Base-by-base conservation (phyloP, 805 yeast species). In the Candida cerambycidarum region DNA sequence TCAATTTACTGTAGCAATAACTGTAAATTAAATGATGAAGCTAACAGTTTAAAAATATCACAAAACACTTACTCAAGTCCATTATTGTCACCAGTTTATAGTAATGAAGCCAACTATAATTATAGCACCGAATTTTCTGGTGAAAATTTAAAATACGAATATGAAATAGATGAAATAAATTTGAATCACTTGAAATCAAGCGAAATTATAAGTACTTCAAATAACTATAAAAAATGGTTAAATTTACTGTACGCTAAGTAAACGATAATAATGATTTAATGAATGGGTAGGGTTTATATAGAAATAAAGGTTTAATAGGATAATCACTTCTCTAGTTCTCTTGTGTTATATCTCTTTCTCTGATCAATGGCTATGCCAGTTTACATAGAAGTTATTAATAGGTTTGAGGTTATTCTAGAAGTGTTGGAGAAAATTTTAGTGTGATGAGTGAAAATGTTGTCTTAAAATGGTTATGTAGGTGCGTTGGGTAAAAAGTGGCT, bases 1-100 rank as follows among this genome's bases (percentile, higher is more conserved):
- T 47, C 56, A 8, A 52, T 59, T 5, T 61, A 61, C 43, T 61
- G 66, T 46, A 53, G 60, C 10, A 62, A 59, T 9, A 56, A 54
- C 21, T 70, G 75, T 50, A 62, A 61, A 48, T 51, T 49, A 29
- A 47, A 48, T 12, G 72, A 67, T 44, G 71, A 65, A 46, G 51
- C 49, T 14, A 49, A 46, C 21, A 47, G 46, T 25, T 42, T 39
- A 11, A 44, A 39, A 14, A 31, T 44, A 11, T 41, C 40, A 11
- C 14, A 41, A 28, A 59, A 55, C 38, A 38, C 48, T 16, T 27
- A 42, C 16, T 23, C 38, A n/a, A 37, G 42, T 19, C 75, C 75
- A 3, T 56, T 69, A 44, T 62, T 70, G 38, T 62, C 71, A 18
- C 52, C 52, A 23, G 41, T 40, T 14, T 39, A 28, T 12, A 24